A percentile compares a stretch with the other conserved stretches of the same genome.
These are phyloP conservation scores for Pythium grandisporangium DNA, from an alignment of 352 stramenopile species.

Conservation along the genomic window DNA sequence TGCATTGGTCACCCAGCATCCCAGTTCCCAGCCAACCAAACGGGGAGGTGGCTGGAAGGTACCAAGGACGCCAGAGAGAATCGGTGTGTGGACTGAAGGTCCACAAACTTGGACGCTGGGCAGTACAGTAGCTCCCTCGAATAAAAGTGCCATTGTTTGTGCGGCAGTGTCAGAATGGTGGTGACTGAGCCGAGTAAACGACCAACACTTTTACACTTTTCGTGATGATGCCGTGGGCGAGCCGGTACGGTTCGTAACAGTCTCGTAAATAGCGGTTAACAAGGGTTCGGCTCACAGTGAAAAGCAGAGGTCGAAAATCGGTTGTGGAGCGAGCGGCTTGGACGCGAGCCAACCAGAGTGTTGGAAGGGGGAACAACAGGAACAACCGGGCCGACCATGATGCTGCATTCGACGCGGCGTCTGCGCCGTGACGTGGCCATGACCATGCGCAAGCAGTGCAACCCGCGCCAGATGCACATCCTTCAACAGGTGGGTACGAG, in stretches of 20 bases:
- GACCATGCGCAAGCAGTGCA: slow-evolving; percentile 41
- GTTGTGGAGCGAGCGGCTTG: background rate
- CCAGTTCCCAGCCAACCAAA: slow-evolving; percentile 31
- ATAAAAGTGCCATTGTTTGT: no score
- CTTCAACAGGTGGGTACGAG: slow-evolving; percentile 48
- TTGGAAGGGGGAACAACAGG: slow-evolving; percentile 3
- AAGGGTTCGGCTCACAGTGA: slow-evolving; percentile 11
- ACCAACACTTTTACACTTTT: no score
- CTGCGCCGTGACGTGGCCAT: slow-evolving; percentile 46
- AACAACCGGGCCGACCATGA: slow-evolving; percentile 5
- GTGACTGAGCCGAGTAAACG: no score
- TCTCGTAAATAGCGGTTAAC: no score
- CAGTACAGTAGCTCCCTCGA: no score
- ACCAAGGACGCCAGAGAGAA: background rate
- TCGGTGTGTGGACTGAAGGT: no score
- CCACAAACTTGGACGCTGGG: no score
- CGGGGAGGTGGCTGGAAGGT: slow-evolving; percentile 21
- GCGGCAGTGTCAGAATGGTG: no score
- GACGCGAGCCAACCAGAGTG: background rate
- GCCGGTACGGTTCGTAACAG: no score
- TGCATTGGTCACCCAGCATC: background rate
- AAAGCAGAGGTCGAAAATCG: slow-evolving; percentile 16
- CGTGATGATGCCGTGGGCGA: no score
- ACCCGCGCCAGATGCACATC: slow-evolving; percentile 51
- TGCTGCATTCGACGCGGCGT: slow-evolving; percentile 47